Percentiles rank a stretch among this genome's conserved stretches.
Conservation (phyloP, 495 filamentous ascomycete genomes). For the Penicillium angulare region DNA sequence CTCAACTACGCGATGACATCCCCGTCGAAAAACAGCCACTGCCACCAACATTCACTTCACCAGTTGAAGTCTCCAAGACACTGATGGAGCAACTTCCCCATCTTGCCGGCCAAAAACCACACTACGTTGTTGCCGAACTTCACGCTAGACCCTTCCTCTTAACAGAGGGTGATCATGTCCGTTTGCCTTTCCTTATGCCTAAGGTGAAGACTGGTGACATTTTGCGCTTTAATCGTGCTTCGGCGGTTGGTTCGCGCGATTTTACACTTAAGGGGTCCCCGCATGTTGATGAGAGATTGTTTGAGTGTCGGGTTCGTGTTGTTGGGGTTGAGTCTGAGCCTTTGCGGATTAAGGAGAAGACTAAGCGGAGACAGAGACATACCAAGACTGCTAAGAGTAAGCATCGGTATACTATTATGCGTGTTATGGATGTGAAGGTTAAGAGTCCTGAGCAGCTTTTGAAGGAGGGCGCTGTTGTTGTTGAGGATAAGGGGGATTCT, state of each 20-base stretch:
- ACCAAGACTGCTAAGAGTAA: conserved; percentile 76
- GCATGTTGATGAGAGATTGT: conserved; percentile 76
- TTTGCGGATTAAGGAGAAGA: conserved; percentile 85
- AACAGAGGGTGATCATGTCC: conserved; percentile 77
- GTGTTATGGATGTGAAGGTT: conserved; percentile 77
- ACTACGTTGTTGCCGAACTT: conserved; percentile 86
- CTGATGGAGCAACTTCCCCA: conserved; percentile 71
- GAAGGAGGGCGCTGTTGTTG: conserved; percentile 40
- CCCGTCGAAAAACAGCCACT: conserved; percentile 34
- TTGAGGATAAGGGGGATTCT: conserved; percentile 27
- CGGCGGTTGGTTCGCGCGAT: conserved; percentile 77
- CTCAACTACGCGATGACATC: conserved; percentile 20
- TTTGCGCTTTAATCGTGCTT: conserved; percentile 81
- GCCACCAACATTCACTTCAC: conserved; percentile 32
- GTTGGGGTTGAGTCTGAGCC: conserved; percentile 86
- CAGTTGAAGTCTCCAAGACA: conserved; percentile 50
- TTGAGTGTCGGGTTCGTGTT: conserved; percentile 82
- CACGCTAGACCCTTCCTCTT: conserved; percentile 89
- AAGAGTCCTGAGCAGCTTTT: conserved; percentile 58
- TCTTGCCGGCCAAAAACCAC: conserved; percentile 70
- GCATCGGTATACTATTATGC: conserved; percentile 81
- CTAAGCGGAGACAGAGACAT: conserved; percentile 79
- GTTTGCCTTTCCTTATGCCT: conserved; percentile 94
- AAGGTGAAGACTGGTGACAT: conserved; percentile 78
- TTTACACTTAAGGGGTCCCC: conserved; percentile 80